Base-by-base conservation (phyloP, 805 yeast genomes). In the Henningerozyma blattae region DNA sequence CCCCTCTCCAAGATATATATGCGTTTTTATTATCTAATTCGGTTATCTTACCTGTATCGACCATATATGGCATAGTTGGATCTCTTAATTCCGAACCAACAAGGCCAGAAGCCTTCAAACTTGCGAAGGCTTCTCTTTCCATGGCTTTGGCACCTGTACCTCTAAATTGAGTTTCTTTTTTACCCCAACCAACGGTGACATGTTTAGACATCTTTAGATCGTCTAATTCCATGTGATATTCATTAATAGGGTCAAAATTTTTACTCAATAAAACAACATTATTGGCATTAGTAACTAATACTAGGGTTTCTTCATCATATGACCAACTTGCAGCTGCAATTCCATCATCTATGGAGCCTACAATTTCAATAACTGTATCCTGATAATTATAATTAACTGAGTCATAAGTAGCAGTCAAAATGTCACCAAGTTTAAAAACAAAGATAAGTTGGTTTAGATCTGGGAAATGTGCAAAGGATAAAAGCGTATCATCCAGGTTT, bases 181-280 rank as follows among this genome's bases (percentile, higher is more conserved):
- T 82, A 50, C 99, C 99, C 99, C 99, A 91, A 18, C 99, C 99
- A 28, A 91, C 95, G 18, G 89, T 78, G 25, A 91, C 95, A 51
- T 91, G 95, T 44, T 76, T 77, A 2, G 86, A 77, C 32, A 72
- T 59, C 22, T 61, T 54, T 31, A 87, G 64, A 52, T 91, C 98
- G 7, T 67, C 68, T 0, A 70, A 61, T 30, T 67, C 56, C 39
- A 86, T 56, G 20, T 58, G 54, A 36, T 65, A 66, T 48, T 89
- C 96, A 9, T 72, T 61, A 17, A 89, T 66, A 1, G 87, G 83
- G 43, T 89, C 96, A 42, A 86, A 81, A 28, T 69, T 61, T 42
- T 94, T 68, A 26, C 87, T 78, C 34, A 91, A 64, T 16, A 87
- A 48, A 0, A 84, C 59, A 8, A 84, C 56, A 33, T 73, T 77